Evolutionary conservation across 345 rosid species (phyloP).

Genomic region (Gossypium herbaceum): DNA sequence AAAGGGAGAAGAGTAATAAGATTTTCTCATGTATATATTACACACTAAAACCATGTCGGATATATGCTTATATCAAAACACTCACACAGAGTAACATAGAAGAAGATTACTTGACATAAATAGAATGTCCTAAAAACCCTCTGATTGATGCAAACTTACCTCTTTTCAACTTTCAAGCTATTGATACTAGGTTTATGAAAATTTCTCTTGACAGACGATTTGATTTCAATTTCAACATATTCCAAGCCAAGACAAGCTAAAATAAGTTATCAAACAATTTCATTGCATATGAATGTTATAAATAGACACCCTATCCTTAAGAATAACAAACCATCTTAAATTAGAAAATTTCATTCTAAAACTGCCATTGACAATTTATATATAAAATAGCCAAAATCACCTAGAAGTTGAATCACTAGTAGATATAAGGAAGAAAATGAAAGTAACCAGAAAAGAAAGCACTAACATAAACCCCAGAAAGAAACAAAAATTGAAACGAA

Average conservation of each 20-base stretch:
- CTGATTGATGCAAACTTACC: background rate
- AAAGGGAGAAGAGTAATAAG: too few species aligned
- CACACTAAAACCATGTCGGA: too few species aligned
- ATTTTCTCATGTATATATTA: too few species aligned
- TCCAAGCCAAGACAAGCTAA: background rate
- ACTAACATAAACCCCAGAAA: too few species aligned
- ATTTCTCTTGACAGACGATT: background rate
- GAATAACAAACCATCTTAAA: background rate
- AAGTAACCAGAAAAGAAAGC: too few species aligned
- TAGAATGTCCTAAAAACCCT: background rate
- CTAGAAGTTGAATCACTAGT: too few species aligned
- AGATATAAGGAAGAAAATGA: too few species aligned
- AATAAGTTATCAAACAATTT: background rate
- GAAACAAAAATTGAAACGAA: too few species aligned
- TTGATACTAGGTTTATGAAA: background rate
- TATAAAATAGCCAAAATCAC: too few species aligned
- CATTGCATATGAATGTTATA: background rate
- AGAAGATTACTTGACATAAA: background rate
- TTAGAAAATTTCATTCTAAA: background rate
- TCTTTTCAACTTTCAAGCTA: background rate
- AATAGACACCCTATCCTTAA: background rate
- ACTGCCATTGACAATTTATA: background rate
- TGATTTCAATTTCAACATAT: background rate
- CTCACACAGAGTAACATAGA: background rate
- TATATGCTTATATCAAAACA: too few species aligned